Conservation (phyloP, 179 eudicot genomes). For the Nepenthes alata region DNA sequence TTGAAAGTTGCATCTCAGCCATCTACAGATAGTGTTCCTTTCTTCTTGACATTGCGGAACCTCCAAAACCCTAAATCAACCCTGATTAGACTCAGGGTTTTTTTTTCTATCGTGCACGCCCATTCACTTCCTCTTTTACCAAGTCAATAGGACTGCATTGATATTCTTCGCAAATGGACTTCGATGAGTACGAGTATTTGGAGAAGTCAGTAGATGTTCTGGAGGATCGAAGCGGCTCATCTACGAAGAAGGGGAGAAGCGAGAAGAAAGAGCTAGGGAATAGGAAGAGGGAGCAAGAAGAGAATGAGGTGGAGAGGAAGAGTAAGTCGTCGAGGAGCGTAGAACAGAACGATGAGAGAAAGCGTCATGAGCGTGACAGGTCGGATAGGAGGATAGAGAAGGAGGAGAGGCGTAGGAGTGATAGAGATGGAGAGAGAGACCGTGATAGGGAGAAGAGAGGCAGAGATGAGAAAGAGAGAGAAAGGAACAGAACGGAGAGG, state of each 20-base stretch:
- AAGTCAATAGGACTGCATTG: no score
- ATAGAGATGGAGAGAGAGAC: constrained; percentile 4
- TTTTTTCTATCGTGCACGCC: no score
- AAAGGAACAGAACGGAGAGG: constrained; percentile 17
- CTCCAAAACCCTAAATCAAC: no score
- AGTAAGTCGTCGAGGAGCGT: constrained; percentile 27
- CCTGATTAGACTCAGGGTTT: no score
- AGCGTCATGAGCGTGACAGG: constrained; percentile 10
- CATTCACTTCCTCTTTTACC: no score
- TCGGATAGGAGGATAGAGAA: constrained; percentile 16
- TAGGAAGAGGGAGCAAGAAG: constrained; percentile 25
- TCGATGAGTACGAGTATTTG: constrained; percentile 84
- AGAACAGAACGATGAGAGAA: constrained; percentile 17
- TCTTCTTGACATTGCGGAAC: no score
- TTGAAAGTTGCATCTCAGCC: no score
- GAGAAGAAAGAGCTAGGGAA: constrained; percentile 23
- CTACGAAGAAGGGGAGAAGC: constrained; percentile 8
- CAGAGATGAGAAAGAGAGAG: constrained; percentile 13
- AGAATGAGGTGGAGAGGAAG: constrained; percentile 14
- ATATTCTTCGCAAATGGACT: constrained; percentile 31
- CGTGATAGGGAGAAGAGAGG: constrained; percentile 8
- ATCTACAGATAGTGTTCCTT: no score
- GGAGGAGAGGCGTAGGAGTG: constrained; percentile 13
- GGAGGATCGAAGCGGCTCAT: constrained; percentile 16
- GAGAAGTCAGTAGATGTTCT: constrained; percentile 65